Evolutionary conservation across 106 monocot genomes (phyloP), one percentile per base, ranked within the genome.

Genomic region (Dioscorea dumetorum): DNA sequence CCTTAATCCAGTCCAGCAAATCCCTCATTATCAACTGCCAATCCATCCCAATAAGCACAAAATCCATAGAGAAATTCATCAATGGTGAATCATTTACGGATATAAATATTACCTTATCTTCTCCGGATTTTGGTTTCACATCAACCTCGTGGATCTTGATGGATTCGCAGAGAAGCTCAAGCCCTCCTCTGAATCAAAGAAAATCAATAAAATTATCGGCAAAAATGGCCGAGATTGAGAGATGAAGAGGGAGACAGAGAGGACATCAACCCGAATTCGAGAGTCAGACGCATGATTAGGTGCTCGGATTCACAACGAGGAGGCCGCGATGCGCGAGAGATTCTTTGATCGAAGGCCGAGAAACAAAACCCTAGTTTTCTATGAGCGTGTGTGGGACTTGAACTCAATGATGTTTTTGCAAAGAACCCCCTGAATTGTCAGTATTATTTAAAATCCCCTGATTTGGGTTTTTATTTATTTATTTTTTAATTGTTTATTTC

Each of bases 151-250:
- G 91, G 22, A 77, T 74, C 82, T 92, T 97, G 16, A 80, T 68
- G 50, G 86, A 82, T 2, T 82, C 5, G 57, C 85, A 79, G 19
- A 97, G 95, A 66, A 97, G 95, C 62, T 97, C 95, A 52, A 97
- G 86, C 48, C 95, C 95, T 24, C 95, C 95, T 19, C 91, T 94
- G 65, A 18, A 64, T 19, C 49, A 69, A 58, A 21, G 17, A 67
- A 35, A 32, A 58, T 19, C 4, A 48, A 50, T 18, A 15, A 33
- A 33, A 70, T 12, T 7, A 5, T n/a, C n/a, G n/a, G n/a, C n/a
- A n/a, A n/a, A n/a, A n/a, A n/a, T 41, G 18, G 0, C 24, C 32
- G 15, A 23, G 24, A 49, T 12, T 50, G 22, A 12, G 24, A 35
- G 49, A 48, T 31, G 53, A 50, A 52, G 1, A 54, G 48, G 54